Percentiles rank a stretch among this genome's conserved stretches.
phyloP scores from a whole-genome alignment of 2,329 filamentous ascomycete species.

The Xylariaceae sp. region DNA sequence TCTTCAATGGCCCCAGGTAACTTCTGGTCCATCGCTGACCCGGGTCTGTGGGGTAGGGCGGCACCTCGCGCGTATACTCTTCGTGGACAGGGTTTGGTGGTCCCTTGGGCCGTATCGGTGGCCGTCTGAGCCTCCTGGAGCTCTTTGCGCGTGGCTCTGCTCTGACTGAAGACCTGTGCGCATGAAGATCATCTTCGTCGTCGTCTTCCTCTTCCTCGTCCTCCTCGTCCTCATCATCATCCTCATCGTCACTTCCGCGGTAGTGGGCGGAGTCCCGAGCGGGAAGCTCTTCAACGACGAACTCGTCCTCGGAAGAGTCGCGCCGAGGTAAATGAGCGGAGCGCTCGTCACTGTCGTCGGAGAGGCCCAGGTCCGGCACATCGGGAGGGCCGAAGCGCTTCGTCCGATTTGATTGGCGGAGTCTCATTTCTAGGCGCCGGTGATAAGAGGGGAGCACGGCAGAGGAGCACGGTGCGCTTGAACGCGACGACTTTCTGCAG shows the following conservation, averaged over 20 bases:
- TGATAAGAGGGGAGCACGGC: slow-evolving; percentile 1
- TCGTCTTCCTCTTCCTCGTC: slow-evolving; percentile 5
- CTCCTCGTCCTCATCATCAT: slow-evolving; percentile 6
- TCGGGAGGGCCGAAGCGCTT: slow-evolving; percentile 19
- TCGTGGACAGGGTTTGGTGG: too few relatives aligned
- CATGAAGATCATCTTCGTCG: neutral
- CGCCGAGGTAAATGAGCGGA: slow-evolving; percentile 2
- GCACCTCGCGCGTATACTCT: slow-evolving; percentile 20
- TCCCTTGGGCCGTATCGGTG: too few relatives aligned
- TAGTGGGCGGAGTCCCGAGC: slow-evolving; percentile 3
- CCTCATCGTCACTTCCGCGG: slow-evolving; percentile 9
- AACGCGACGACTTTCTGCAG: too few relatives aligned
- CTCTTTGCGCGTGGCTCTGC: too few relatives aligned
- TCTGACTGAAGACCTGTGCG: too few relatives aligned
- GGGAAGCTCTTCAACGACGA: slow-evolving; percentile 17
- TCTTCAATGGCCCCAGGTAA: slow-evolving; percentile 24
- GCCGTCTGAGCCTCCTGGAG: too few relatives aligned
- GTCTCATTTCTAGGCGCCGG: slow-evolving; percentile 17
- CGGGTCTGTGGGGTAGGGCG: slow-evolving; percentile 24
- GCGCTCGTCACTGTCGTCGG: neutral
- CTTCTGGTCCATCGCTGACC: slow-evolving; percentile 26
- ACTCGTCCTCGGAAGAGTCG: slow-evolving; percentile 20
- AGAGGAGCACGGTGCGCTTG: slow-evolving; percentile 4
- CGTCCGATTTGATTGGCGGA: slow-evolving; percentile 21
- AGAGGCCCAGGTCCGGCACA: slow-evolving; percentile 1